These are phyloP conservation scores for Zea luxurians DNA, from an alignment of 176 grass and related monocot species.

Conservation along the genomic window DNA sequence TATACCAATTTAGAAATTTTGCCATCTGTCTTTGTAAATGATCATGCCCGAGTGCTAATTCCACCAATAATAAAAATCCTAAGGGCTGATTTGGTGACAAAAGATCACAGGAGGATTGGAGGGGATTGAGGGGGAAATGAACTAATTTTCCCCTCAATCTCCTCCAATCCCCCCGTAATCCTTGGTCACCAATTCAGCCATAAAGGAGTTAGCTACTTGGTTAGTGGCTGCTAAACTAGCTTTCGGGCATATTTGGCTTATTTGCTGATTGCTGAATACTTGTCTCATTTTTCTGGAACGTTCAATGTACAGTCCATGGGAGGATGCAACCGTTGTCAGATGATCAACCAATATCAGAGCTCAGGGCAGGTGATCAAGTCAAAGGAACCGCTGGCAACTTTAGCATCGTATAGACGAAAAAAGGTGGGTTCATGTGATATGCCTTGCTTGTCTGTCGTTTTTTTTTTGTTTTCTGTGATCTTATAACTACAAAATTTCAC, in stretches of 20 bases:
- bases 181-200: no score
- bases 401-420: slow-evolving; percentile 82
- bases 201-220: no score
- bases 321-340: slow-evolving; percentile 95
- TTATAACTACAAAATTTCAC: slow-evolving; percentile 1
- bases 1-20: not conserved
- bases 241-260: not conserved
- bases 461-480: not conserved
- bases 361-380: slow-evolving; percentile 60
- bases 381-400: slow-evolving; percentile 85
- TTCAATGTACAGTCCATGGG: slow-evolving; percentile 64
- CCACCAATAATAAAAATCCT: not conserved
- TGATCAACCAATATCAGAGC: slow-evolving; percentile 80
- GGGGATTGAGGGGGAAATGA: no score
- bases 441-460: no score
- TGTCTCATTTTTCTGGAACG: not conserved
- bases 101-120: no score
- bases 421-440: slow-evolving; percentile 43
- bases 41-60: not conserved
- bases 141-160: no score
- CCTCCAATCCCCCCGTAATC: no score
- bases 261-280: slow-evolving; percentile 9
- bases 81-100: no score
- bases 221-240: no score
- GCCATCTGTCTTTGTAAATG: not conserved